These are phyloP conservation scores for Pseudopyrenochaeta lycopersici DNA, from an alignment of 2,329 filamentous ascomycete species.

Conservation along the genomic window DNA sequence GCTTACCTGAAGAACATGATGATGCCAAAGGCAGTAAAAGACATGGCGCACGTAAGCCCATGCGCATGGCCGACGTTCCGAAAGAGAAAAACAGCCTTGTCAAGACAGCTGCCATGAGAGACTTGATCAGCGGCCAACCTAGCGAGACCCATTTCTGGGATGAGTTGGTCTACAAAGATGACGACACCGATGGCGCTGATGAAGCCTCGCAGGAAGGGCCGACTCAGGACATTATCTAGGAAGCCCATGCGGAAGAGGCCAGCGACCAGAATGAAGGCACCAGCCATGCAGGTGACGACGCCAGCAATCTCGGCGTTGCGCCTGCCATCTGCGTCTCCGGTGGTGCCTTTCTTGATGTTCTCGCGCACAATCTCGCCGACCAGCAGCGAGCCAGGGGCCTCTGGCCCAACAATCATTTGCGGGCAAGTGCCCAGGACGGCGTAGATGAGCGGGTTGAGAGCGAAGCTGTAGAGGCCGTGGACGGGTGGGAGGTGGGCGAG, in stretches of 20 bases:
- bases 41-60: slow-evolving; percentile 77
- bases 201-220: slow-evolving; percentile 92
- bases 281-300: slow-evolving; percentile 86
- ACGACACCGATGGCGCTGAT: slow-evolving; percentile 97
- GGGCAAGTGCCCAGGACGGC: slow-evolving; percentile 90
- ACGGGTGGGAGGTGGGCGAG: slow-evolving; percentile 92
- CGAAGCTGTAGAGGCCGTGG: slow-evolving; percentile 92
- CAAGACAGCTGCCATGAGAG: slow-evolving; percentile 83
- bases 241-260: slow-evolving; percentile 89
- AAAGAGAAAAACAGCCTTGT: slow-evolving; percentile 84
- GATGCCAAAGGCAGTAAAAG: slow-evolving; percentile 80
- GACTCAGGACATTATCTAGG: slow-evolving; percentile 90
- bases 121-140: slow-evolving; percentile 73
- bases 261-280: slow-evolving; percentile 86
- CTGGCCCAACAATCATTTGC: slow-evolving; percentile 92
- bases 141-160: slow-evolving; percentile 85
- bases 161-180: slow-evolving; percentile 92
- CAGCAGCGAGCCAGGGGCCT: slow-evolving; percentile 90
- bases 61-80: slow-evolving; percentile 73
- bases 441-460: slow-evolving; percentile 91
- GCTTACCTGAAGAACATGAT: slow-evolving; percentile 91
- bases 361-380: slow-evolving; percentile 86
- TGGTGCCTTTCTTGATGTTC: slow-evolving; percentile 74
- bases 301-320: slow-evolving; percentile 86
- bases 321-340: slow-evolving; percentile 71